Conservation (phyloP, 164 flowering plant species). For the Chloranthus sessilifolius region DNA sequence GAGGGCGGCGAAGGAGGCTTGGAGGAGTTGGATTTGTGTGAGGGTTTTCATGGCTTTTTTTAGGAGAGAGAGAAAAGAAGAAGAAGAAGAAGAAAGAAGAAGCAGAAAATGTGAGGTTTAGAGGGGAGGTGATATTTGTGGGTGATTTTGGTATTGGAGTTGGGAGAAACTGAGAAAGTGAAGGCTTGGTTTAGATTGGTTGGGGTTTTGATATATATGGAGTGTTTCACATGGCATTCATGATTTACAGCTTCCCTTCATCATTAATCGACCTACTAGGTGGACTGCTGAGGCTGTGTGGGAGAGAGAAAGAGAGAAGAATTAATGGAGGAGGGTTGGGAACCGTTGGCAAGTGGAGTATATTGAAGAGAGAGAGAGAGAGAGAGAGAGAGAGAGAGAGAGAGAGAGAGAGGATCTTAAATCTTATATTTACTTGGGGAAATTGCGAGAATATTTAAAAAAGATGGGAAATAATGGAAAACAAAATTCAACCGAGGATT, state of each 20-base stretch:
- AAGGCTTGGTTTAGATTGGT: neutral
- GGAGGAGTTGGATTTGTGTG: constrained; percentile 19
- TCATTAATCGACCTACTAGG: constrained; percentile 13
- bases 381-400: too few species aligned
- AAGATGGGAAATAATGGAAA: too few species aligned
- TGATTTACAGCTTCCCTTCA: constrained; percentile 7
- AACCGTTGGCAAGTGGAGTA: constrained; percentile 18
- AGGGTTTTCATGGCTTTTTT: constrained; percentile 13
- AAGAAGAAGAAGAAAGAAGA: too few species aligned
- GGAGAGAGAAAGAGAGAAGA: constrained; percentile 1
- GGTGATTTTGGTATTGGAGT: neutral
- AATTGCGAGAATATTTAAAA: too few species aligned
- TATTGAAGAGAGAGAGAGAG: too few species aligned
- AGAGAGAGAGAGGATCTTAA: too few species aligned
- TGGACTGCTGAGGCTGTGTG: neutral
- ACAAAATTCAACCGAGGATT: too few species aligned
- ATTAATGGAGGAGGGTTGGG: constrained; percentile 12
- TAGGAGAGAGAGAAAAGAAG: neutral
- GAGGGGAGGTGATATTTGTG: too few species aligned
- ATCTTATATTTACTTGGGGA: too few species aligned
- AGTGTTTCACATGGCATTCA: neutral
- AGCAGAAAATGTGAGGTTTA: too few species aligned
- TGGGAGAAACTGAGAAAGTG: neutral
- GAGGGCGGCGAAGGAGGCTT: constrained; percentile 25
- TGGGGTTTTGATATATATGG: neutral